A percentile compares a stretch with the other conserved stretches of the same genome.
These are phyloP conservation scores for Wickerhamomyces chambardii DNA, from an alignment of 805 yeast genomes.

Conservation along the genomic window DNA sequence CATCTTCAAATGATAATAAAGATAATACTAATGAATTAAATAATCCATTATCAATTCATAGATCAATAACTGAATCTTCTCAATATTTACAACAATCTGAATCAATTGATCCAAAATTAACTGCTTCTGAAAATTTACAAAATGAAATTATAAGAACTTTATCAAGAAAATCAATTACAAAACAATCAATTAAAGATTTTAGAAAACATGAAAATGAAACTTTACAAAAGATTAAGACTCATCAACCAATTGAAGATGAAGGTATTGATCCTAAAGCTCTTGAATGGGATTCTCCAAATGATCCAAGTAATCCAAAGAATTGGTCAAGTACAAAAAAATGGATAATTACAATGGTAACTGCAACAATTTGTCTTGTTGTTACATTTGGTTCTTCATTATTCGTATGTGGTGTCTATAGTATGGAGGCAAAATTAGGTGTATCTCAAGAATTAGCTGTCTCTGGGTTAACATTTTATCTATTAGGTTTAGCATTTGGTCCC, in stretches of 20 bases:
- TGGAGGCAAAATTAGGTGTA: conserved; percentile 36
- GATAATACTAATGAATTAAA: conserved; percentile 6
- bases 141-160: conserved; percentile 15
- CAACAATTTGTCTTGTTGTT: conserved; percentile 56
- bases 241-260: conserved; percentile 16
- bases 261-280: conserved; percentile 30
- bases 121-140: conserved; percentile 11
- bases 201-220: conserved; percentile 1
- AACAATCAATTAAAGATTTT: conserved; percentile 1
- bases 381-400: conserved; percentile 71
- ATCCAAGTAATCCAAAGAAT: conserved; percentile 56
- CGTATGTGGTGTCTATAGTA: conserved; percentile 54
- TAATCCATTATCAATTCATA: neutral
- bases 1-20: conserved; percentile 3
- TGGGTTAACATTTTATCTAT: conserved; percentile 60
- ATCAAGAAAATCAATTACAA: conserved; percentile 14
- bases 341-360: conserved; percentile 56
- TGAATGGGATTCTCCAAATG: conserved; percentile 57
- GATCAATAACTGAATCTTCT: conserved; percentile 5
- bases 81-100: conserved; percentile 9
- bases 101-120: conserved; percentile 1
- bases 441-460: conserved; percentile 54
- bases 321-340: conserved; percentile 62
- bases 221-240: conserved; percentile 4
- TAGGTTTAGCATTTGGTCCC: conserved; percentile 70